phyloP scores from a whole-genome alignment of 2,329 filamentous ascomycete genomes.

The Keithomyces neogunnii region DNA sequence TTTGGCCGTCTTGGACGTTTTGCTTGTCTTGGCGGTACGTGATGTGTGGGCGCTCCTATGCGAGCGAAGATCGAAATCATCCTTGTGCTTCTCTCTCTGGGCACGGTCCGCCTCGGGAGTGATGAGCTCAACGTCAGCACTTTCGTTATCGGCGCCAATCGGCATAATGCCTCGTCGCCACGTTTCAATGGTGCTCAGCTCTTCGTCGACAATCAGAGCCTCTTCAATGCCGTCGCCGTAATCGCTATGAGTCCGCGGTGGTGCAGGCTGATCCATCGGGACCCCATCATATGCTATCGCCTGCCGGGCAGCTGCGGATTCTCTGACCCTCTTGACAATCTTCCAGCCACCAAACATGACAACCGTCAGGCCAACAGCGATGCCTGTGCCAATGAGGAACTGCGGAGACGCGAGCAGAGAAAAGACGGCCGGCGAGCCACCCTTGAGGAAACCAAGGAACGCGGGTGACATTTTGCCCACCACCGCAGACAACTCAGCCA shows the following conservation, averaged over 20 bases:
- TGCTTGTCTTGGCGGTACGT: conserved; percentile 17
- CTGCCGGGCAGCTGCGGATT: conserved; percentile 24
- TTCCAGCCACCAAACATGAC: conserved; percentile 96
- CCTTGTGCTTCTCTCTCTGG: conserved; percentile 26
- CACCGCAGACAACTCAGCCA: conserved; percentile 82
- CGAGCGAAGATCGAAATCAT: conserved; percentile 31
- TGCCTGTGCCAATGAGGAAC: conserved; percentile 85
- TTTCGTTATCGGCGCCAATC: conserved; percentile 33
- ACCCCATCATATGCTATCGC: conserved; percentile 19
- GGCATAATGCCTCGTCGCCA: conserved; percentile 50
- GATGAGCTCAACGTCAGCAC: conserved; percentile 47
- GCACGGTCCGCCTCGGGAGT: conserved; percentile 45
- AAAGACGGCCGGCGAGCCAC: conserved; percentile 76
- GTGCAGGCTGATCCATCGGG: conserved; percentile 16
- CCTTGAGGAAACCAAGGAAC: conserved; percentile 67
- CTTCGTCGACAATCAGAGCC: conserved; percentile 48
- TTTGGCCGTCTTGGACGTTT: conserved; percentile 16
- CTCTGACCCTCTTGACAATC: conserved; percentile 79
- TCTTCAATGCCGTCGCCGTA: conserved; percentile 36
- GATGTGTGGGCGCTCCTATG: conserved; percentile 24
- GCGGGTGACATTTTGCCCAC: conserved; percentile 77
- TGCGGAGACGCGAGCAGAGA: conserved; percentile 82
- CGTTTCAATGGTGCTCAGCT: conserved; percentile 48
- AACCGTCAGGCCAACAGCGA: conserved; percentile 86
- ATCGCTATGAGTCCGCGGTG: conserved; percentile 19